Evolutionary conservation across 805 yeast genomes (phyloP), one percentile per base, ranked within the genome.

Genomic region (Wickerhamomyces bisporus): DNA sequence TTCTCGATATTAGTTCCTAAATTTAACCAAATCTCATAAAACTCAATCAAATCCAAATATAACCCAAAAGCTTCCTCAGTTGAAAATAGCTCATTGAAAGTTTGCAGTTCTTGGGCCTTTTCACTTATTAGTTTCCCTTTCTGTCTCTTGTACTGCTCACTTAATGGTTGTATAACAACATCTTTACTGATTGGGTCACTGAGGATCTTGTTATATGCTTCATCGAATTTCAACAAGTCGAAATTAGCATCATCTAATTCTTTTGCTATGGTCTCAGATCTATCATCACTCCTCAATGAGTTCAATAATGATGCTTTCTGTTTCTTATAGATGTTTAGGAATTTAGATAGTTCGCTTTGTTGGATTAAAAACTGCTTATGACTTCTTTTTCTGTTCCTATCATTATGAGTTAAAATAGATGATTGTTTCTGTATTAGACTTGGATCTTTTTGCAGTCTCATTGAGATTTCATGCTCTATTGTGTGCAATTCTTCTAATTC

Each of bases 21-120:
- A 38, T 73, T 69, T 27, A 79, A 54, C 76, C 81, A 83, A 23
- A 49, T 47, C 23, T 71, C 74, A 57, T 79, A 81, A 34, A 69
- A 63, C 5, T 53, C 53, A 4, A 65, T 53, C 37, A 86, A 61
- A 43, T 86, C 91, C 15, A 88, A 45, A 45, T 57, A 75, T 43
- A 70, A 71, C 0, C 96, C 96, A 51, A 70, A 73, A 25, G 60
- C 58, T 54, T 88, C 96, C 23, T 70, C 76, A 4, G 72, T 68
- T 0, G 76, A 63, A 53, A 84, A 87, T 6, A 75, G 34, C 1
- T 51, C 36, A 14, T 75, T 71, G 4, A 84, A 44, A 16, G 10
- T 18, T n/a, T 66, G 65, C 11, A 85, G 38, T 37, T 70, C 50
- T 0, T 81, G 77, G 34, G 65, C 71, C 14, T 65, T 8, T 4